A percentile compares a stretch with the other conserved stretches of the same genome.
Evolutionary conservation across 371 early-diverging fungal genomes (phyloP).

Genomic region (Mucor sp.): DNA sequence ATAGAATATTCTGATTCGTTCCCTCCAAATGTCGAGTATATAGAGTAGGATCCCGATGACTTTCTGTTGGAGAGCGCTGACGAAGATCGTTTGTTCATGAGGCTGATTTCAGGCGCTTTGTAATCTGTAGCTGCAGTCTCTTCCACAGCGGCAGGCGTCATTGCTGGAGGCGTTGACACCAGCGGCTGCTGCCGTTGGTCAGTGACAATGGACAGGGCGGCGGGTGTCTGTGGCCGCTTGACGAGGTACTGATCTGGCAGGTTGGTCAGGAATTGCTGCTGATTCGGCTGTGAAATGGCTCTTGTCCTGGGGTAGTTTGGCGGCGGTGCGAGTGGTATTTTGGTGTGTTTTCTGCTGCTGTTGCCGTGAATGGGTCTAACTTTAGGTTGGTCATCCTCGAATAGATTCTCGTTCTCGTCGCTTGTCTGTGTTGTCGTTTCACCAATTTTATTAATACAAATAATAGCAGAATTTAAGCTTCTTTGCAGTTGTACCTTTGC

Average conservation of each 20-base stretch:
- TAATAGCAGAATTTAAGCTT: neutral
- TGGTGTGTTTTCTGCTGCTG: conserved; percentile 6
- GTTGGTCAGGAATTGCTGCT: conserved; percentile 11
- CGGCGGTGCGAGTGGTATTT: conserved; percentile 31
- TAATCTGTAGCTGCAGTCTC: neutral
- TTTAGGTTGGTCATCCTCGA: conserved; percentile 21
- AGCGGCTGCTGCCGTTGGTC: neutral
- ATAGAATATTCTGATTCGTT: conserved; percentile 15
- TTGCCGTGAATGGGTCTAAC: conserved; percentile 18
- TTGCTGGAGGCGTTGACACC: neutral
- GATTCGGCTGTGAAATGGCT: conserved; percentile 8
- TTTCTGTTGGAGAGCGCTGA: conserved; percentile 11
- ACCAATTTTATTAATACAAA: conserved; percentile 11
- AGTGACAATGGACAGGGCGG: neutral
- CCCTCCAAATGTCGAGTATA: conserved; percentile 30
- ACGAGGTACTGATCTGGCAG: conserved; percentile 20
- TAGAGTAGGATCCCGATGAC: conserved; percentile 23
- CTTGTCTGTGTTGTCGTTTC: neutral
- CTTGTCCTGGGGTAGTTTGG: conserved; percentile 8
- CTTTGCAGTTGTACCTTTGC: conserved; percentile 14
- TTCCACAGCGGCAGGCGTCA: too few species aligned
- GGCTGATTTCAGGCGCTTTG: neutral
- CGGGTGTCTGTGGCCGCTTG: neutral
- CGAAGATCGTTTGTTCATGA: neutral
- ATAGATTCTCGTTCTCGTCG: neutral